Evolutionary conservation across 208 protist species (phyloP).

Genomic region (Borovskyia barvae): DNA sequence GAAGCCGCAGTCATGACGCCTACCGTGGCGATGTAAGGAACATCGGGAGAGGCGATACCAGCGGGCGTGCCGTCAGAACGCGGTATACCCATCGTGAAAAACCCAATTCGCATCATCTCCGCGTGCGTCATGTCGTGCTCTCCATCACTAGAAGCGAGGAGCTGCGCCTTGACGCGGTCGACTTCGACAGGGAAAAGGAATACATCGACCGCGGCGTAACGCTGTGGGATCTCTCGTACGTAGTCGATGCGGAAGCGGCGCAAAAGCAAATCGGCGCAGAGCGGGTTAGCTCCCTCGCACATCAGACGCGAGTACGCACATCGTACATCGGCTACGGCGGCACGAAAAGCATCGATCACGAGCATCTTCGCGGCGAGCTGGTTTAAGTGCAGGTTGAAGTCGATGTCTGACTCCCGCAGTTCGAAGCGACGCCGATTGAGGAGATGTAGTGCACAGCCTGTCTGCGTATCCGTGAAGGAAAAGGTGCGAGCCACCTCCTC

Average conservation of each 20-base stretch:
- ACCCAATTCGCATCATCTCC: constrained; percentile 35
- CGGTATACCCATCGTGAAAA: constrained; percentile 37
- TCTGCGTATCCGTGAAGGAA: background rate
- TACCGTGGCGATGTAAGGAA: constrained; percentile 35
- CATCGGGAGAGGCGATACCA: background rate
- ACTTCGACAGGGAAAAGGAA: constrained; percentile 21
- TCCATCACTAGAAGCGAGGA: background rate
- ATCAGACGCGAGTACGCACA: constrained; percentile 33
- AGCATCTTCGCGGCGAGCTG: constrained; percentile 55
- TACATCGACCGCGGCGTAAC: constrained; percentile 28
- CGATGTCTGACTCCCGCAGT: constrained; percentile 66
- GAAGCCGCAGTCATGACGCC: constrained; percentile 28
- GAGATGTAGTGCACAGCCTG: background rate
- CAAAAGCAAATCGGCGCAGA: constrained; percentile 48
- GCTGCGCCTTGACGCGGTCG: constrained; percentile 3
- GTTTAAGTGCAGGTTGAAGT: constrained; percentile 80
- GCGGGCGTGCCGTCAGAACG: background rate
- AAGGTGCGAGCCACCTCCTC: background rate
- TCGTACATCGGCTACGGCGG: constrained; percentile 18
- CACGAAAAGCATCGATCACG: constrained; percentile 55
- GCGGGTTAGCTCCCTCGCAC: constrained; percentile 17
- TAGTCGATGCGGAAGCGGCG: constrained; percentile 68
- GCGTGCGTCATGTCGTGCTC: background rate
- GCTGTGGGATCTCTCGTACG: constrained; percentile 56
- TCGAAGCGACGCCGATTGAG: constrained; percentile 21